These are phyloP conservation scores for Eremomyces bilateralis DNA, from an alignment of 495 filamentous ascomycete genomes.

Conservation along the genomic window DNA sequence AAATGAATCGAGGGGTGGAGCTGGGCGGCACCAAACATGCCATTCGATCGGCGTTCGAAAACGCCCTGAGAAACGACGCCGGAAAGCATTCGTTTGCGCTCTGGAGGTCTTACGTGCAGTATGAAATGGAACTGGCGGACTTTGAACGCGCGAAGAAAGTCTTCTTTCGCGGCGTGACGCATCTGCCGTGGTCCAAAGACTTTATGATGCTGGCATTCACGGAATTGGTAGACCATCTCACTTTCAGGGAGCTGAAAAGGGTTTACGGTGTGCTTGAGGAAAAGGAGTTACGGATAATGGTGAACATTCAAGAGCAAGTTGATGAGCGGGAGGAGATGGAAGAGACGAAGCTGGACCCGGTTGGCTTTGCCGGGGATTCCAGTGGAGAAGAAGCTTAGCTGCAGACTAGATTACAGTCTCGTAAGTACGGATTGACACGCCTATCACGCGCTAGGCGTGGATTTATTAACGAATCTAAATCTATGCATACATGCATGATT, in stretches of 20 bases:
- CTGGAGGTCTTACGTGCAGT: slow-evolving; percentile 13
- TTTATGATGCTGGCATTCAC: slow-evolving; percentile 21
- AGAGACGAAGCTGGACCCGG: no score
- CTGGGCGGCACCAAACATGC: slow-evolving; percentile 7
- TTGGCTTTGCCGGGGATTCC: no score
- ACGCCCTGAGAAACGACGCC: slow-evolving; percentile 6
- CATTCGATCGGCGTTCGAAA: slow-evolving; percentile 12
- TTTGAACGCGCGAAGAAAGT: slow-evolving; percentile 11
- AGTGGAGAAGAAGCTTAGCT: no score
- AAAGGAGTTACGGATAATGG: slow-evolving; percentile 30
- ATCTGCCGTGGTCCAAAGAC: slow-evolving; percentile 20
- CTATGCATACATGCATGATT: no score
- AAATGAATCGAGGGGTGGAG: slow-evolving; percentile 15
- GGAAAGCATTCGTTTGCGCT: slow-evolving; percentile 12
- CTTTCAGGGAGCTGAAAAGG: slow-evolving; percentile 21
- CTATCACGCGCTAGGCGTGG: no score
- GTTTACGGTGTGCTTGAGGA: slow-evolving; percentile 29
- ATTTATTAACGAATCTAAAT: no score
- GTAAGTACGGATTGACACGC: no score
- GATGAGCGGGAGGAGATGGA: no score
- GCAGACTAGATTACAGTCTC: no score
- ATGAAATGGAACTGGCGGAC: slow-evolving; percentile 8
- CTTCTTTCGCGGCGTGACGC: slow-evolving; percentile 14
- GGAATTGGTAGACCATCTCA: slow-evolving; percentile 15
- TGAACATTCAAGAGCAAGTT: no score